These are phyloP conservation scores for Claviceps arundinis DNA, from an alignment of 2,329 filamentous ascomycete species.

Conservation along the genomic window DNA sequence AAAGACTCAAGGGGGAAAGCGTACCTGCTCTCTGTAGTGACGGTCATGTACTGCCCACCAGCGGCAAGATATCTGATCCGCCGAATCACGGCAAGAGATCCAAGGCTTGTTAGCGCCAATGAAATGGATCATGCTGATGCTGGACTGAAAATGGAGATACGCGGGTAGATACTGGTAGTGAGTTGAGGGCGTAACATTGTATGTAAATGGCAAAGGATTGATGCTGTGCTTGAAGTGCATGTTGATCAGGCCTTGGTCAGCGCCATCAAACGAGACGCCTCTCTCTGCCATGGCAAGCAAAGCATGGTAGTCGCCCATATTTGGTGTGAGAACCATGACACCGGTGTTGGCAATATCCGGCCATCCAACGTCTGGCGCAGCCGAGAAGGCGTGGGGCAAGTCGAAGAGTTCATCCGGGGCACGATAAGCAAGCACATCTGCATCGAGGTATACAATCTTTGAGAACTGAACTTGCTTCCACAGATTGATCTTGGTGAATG, in stretches of 20 bases:
- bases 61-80: constrained; percentile 68
- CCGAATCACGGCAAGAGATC: constrained; percentile 51
- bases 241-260: constrained; percentile 90
- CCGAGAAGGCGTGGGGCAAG: constrained; percentile 43
- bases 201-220: constrained; percentile 84
- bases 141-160: constrained; percentile 82
- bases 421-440: constrained; percentile 80
- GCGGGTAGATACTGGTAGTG: constrained; percentile 97
- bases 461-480: constrained; percentile 87
- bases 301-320: constrained; percentile 77
- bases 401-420: constrained; percentile 89
- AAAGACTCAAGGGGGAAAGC: constrained; percentile 10
- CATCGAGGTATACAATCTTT: constrained; percentile 88
- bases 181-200: constrained; percentile 92
- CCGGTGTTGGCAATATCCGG: constrained; percentile 98
- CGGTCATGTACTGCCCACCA: constrained; percentile 95
- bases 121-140: constrained; percentile 85
- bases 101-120: constrained; percentile 89
- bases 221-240: constrained; percentile 79
- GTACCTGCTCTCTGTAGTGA: constrained; percentile 53
- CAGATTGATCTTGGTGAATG: constrained; percentile 91
- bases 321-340: constrained; percentile 80
- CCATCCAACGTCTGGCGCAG: constrained; percentile 93
- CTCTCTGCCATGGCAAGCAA: constrained; percentile 70
- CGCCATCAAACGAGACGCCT: constrained; percentile 90